phyloP scores from a whole-genome alignment of 352 stramenopile genomes.

The Phytophthora pluvialis region DNA sequence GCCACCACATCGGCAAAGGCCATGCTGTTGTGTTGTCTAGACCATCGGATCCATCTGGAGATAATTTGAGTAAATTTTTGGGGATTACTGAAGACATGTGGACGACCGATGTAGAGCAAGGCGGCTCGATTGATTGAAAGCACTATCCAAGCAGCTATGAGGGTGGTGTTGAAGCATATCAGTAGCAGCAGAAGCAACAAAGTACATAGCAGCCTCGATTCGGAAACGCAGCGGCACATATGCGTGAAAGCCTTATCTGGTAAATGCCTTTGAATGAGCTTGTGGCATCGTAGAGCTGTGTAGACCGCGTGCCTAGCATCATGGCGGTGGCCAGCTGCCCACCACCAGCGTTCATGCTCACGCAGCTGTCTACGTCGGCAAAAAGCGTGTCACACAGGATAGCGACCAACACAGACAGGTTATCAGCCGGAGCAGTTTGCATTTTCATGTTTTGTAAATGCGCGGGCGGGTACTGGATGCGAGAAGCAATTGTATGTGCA shows the following conservation, averaged over 20 bases:
- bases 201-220: no score
- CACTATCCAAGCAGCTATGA: slow-evolving; percentile 10
- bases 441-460: neutral
- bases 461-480: neutral
- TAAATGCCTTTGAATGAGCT: no score
- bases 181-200: no score
- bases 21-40: neutral
- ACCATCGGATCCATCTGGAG: neutral
- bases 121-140: slow-evolving; percentile 4
- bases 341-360: neutral
- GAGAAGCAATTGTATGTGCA: slow-evolving; percentile 2
- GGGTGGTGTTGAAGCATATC: neutral
- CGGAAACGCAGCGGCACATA: neutral
- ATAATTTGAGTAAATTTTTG: slow-evolving; percentile 19
- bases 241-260: neutral
- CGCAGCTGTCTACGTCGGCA: neutral
- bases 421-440: neutral
- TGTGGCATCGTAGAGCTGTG: no score
- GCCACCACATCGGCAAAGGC: slow-evolving; percentile 8
- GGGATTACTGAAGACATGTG: slow-evolving; percentile 17
- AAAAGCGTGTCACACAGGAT: slow-evolving; percentile 2
- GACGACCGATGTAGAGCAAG: slow-evolving; percentile 1
- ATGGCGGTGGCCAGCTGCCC: no score
- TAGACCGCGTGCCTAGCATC: neutral
- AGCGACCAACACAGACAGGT: neutral